These are phyloP conservation scores for Boletus edulis DNA, from an alignment of 768 basidiomycete species.

Conservation along the genomic window DNA sequence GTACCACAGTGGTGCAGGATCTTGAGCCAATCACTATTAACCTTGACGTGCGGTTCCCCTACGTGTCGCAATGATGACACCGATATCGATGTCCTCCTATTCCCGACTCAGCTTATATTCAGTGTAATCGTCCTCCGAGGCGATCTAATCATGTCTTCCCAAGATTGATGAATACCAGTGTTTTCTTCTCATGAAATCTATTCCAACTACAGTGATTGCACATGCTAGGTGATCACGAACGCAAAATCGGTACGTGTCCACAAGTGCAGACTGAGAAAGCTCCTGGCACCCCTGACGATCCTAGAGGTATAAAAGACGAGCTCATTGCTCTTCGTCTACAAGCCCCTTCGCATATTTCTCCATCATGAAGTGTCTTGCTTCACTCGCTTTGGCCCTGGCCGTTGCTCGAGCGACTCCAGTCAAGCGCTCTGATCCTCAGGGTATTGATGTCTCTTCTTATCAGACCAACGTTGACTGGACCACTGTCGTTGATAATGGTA, in stretches of 20 bases:
- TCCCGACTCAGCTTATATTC: background rate
- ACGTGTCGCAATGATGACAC: no score
- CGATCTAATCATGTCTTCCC: background rate
- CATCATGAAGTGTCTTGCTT: constrained; percentile 21
- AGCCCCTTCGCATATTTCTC: background rate
- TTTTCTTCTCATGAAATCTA: constrained; percentile 4
- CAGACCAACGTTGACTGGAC: constrained; percentile 53
- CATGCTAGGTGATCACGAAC: constrained; percentile 14
- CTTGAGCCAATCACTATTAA: no score
- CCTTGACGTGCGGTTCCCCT: no score
- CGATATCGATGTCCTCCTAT: background rate
- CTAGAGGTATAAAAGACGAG: constrained; percentile 10
- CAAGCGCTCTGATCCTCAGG: constrained; percentile 40
- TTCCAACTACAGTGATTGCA: constrained; percentile 3
- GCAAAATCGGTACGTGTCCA: background rate
- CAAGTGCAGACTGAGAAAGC: background rate
- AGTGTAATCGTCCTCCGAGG: no score
- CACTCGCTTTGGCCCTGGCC: constrained; percentile 16
- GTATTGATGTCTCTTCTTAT: constrained; percentile 55
- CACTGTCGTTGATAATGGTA: constrained; percentile 48
- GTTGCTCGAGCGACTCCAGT: constrained; percentile 12
- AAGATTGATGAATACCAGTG: no score
- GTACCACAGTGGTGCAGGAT: no score
- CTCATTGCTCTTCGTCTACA: background rate
- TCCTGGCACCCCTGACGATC: background rate